Conservation (phyloP, 73 alveolate genomes). For the Symbiodinium pilosum region DNA sequence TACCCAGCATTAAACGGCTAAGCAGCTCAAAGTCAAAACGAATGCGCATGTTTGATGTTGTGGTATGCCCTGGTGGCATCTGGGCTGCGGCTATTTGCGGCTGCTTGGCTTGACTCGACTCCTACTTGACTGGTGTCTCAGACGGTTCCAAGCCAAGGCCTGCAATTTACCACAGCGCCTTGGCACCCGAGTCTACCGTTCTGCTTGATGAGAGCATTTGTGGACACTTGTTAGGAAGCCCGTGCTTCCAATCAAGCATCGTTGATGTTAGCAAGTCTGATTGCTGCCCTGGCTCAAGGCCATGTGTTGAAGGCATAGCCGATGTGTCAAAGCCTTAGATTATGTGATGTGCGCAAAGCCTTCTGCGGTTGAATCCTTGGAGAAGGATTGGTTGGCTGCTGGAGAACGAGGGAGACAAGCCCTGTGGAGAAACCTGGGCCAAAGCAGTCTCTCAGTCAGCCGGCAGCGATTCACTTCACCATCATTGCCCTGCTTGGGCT, state of each 20-base stretch:
- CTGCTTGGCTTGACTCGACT: no score
- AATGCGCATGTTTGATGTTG: not conserved
- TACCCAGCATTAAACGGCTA: no score
- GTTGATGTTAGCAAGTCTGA: no score
- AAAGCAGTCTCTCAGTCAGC: conserved; percentile 2
- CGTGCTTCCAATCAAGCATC: no score
- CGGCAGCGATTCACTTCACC: not conserved
- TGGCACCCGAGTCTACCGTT: not conserved
- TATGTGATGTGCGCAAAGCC: no score
- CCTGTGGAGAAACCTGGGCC: not conserved
- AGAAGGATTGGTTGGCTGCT: not conserved
- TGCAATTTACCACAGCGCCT: conserved; percentile 2
- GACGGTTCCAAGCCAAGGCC: not conserved
- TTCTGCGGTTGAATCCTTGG: not conserved
- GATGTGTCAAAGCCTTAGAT: not conserved
- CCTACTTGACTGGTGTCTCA: not conserved
- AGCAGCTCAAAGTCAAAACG: no score
- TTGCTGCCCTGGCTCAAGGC: no score
- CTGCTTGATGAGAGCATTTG: no score
- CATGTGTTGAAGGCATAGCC: not conserved
- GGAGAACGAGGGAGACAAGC: not conserved
- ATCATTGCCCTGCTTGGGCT: conserved; percentile 11
- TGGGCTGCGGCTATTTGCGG: no score
- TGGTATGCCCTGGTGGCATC: not conserved
- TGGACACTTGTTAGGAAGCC: no score